These are phyloP conservation scores for Hsuehochloa calcarea DNA, from an alignment of 176 grass and related monocot species.

Conservation along the genomic window DNA sequence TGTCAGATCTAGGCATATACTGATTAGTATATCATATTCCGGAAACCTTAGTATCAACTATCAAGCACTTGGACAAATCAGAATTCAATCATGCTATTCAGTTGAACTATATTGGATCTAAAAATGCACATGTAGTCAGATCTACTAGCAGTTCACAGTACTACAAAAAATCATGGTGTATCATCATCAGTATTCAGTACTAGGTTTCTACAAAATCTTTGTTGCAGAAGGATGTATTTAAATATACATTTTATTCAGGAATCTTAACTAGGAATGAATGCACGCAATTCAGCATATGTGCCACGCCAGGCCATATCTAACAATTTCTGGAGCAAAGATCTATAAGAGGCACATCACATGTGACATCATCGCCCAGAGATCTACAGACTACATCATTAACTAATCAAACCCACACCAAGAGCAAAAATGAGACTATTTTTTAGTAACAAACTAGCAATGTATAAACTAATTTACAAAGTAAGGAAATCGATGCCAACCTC, in stretches of 20 bases:
- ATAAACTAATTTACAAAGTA: not conserved
- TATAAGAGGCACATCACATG: not conserved
- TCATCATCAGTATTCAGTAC: slow-evolving; percentile 19
- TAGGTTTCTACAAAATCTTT: slow-evolving; percentile 14
- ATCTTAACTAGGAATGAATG: not conserved
- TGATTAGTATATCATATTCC: not conserved
- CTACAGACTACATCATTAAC: not conserved
- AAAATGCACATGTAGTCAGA: slow-evolving; percentile 15
- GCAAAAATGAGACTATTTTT: not conserved
- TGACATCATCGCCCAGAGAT: not conserved
- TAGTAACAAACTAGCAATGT: not conserved
- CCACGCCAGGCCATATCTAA: slow-evolving; percentile 20
- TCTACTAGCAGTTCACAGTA: not conserved
- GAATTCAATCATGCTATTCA: not conserved
- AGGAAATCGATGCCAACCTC: slow-evolving; percentile 41
- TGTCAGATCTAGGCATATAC: slow-evolving; percentile 8
- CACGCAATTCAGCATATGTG: not conserved
- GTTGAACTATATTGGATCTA: not conserved
- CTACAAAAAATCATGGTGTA: not conserved
- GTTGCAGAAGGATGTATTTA: not conserved
- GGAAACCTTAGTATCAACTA: not conserved
- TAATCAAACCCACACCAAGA: not conserved
- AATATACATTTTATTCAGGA: slow-evolving; percentile 16
- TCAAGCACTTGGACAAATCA: not conserved
- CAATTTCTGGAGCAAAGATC: not conserved